phyloP scores from a whole-genome alignment of 106 monocot genomes.

The Acanthochlamys bracteata region DNA sequence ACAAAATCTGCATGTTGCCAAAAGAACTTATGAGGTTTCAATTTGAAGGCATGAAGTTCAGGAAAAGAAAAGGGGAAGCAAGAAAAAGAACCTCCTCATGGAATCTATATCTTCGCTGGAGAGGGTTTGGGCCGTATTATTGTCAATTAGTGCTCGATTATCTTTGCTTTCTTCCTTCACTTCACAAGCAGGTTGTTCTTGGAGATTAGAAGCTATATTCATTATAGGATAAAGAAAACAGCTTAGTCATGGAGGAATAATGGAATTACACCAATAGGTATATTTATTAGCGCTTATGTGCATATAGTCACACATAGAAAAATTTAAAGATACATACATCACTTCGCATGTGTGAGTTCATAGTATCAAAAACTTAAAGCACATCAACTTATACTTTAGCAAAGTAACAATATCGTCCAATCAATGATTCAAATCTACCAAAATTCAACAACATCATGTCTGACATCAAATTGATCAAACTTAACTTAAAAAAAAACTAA shows the following conservation, averaged over 20 bases:
- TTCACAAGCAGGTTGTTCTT: constrained; percentile 2
- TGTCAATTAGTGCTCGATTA: constrained; percentile 71
- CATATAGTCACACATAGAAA: no score
- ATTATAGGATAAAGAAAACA: not conserved
- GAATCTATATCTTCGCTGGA: constrained; percentile 78
- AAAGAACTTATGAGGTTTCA: not conserved
- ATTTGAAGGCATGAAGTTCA: no score
- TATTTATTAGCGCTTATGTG: no score
- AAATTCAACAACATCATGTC: no score
- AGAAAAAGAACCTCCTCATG: constrained; percentile 55
- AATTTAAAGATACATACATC: no score
- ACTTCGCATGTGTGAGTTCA: no score
- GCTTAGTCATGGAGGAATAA: not conserved
- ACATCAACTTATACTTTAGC: no score
- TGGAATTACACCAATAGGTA: not conserved
- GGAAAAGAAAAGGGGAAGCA: not conserved
- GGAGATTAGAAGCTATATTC: not conserved
- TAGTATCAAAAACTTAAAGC: no score
- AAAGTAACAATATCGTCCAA: no score
- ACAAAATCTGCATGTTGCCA: not conserved
- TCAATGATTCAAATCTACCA: no score
- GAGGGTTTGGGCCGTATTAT: constrained; percentile 80
- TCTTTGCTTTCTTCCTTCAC: constrained; percentile 40
- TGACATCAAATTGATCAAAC: no score
- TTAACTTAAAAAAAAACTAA: no score